Evolutionary conservation across 1,139 yeast genomes (phyloP), one percentile per base, ranked within the genome.

Genomic region (Zygoascus meyerae): DNA sequence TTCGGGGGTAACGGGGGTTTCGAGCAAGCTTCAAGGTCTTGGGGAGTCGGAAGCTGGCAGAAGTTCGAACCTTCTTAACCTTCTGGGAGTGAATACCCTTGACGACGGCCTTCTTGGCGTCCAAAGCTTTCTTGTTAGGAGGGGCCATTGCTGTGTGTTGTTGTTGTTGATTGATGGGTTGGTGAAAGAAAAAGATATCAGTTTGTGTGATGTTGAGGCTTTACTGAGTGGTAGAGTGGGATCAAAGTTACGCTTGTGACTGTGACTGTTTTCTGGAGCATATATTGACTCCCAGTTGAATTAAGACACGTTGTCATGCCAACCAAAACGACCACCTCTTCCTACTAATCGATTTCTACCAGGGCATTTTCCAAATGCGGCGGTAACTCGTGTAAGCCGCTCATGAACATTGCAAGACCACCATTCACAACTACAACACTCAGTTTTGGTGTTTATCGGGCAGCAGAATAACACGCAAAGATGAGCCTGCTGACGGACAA

Each of bases 61-160:
- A 76, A 67, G 96, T 86, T 83, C 97, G 87, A 70, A 86, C 95
- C 82, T 90, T 89, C 70, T 79, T 72, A 66, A 86, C 80, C 81
- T 89, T 87, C 75, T 84, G 81, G 67, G 87, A 80, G 82, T 87
- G 85, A 69, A 90, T 79, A 78, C 99, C 99, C 81, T 90, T 92
- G 72, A 85, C 85, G 75, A 87, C 97, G 74, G 97, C 94, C 82
- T 92, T 92, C 83, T 92, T 89, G 76, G 98, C 97, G 75, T 86
- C 80, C 72, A 89, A 79, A 78, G 98, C 98, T 82, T 90, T 83
- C 60, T 60, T 58, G 70, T 65, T 64, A 55, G 64, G 58, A 55
- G 67, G 61, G 48, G 64, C 45, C 45, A 42, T 42, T 28, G 42
- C 31, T 42, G 30, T 40, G 35, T 30, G 42, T 15, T 40, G 40